phyloP scores from a whole-genome alignment of 495 filamentous ascomycete genomes.

The Letharia columbiana region DNA sequence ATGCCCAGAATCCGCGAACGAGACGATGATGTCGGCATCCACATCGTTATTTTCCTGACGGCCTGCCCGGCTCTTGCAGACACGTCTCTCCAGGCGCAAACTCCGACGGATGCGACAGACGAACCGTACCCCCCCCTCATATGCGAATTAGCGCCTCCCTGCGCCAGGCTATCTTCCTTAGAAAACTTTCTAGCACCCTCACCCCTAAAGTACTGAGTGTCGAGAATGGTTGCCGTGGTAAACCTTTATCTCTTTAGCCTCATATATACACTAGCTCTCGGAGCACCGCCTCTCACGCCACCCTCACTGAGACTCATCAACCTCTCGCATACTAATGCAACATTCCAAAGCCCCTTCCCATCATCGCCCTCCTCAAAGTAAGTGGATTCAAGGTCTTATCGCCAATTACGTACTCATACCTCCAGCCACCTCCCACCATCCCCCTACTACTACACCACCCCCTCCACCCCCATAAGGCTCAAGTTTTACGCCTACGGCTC shows the following conservation, averaged over 20 bases:
- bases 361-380: not conserved
- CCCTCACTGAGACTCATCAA: not conserved
- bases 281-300: not conserved
- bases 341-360: not conserved
- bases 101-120: not conserved
- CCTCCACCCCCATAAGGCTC: not conserved
- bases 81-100: not conserved
- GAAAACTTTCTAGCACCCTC: not conserved
- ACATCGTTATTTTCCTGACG: not conserved
- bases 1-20: not conserved
- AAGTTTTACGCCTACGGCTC: not conserved
- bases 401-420: not conserved
- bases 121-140: not conserved
- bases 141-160: not conserved
- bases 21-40: not conserved
- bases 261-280: not conserved
- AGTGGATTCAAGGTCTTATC: not conserved
- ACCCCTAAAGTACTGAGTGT: not conserved
- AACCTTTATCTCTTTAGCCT: not conserved
- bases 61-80: not conserved
- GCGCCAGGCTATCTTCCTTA: not conserved
- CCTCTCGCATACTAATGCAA: not conserved
- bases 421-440: not conserved
- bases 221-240: not conserved
- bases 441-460: not conserved